phyloP scores from a whole-genome alignment of 164 flowering plant species.

The Vitis labrusca region DNA sequence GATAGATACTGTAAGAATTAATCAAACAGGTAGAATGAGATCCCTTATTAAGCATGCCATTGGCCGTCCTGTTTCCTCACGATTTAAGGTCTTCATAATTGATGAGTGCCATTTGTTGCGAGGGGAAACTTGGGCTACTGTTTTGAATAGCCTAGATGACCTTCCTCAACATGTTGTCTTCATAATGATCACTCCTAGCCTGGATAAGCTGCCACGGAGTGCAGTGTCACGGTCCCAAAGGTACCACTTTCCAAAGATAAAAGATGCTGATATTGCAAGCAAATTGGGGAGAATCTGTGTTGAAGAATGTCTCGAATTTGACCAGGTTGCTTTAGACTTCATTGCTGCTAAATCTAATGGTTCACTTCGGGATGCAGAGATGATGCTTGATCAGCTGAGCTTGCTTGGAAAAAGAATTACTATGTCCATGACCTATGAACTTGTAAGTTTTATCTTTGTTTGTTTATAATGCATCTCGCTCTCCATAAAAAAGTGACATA shows the following conservation, averaged over 20 bases:
- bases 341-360: slow-evolving; percentile 80
- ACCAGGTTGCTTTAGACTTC: slow-evolving; percentile 68
- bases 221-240: slow-evolving; percentile 70
- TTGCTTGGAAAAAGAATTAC: slow-evolving; percentile 84
- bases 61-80: slow-evolving; percentile 62
- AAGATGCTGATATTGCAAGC: slow-evolving; percentile 56
- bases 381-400: slow-evolving; percentile 92
- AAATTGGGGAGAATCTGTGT: slow-evolving; percentile 55
- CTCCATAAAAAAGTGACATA: neutral
- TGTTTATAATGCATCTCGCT: neutral
- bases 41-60: slow-evolving; percentile 55
- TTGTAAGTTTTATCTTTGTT: slow-evolving; percentile 52
- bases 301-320: slow-evolving; percentile 69
- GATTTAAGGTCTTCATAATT: slow-evolving; percentile 66
- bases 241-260: slow-evolving; percentile 75
- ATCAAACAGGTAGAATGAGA: slow-evolving; percentile 42
- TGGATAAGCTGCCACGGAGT: slow-evolving; percentile 69
- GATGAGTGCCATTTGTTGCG: slow-evolving; percentile 85
- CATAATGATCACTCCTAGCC: slow-evolving; percentile 74
- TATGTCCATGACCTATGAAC: slow-evolving; percentile 62
- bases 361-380: slow-evolving; percentile 92
- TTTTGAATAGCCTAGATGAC: slow-evolving; percentile 56
- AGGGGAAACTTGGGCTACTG: slow-evolving; percentile 66
- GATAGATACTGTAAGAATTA: slow-evolving; percentile 67
- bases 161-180: slow-evolving; percentile 68